Percentiles rank a stretch among this genome's conserved stretches.
Evolutionary conservation across 148 eudicot species (phyloP).

Genomic region (Cornus kousa): DNA sequence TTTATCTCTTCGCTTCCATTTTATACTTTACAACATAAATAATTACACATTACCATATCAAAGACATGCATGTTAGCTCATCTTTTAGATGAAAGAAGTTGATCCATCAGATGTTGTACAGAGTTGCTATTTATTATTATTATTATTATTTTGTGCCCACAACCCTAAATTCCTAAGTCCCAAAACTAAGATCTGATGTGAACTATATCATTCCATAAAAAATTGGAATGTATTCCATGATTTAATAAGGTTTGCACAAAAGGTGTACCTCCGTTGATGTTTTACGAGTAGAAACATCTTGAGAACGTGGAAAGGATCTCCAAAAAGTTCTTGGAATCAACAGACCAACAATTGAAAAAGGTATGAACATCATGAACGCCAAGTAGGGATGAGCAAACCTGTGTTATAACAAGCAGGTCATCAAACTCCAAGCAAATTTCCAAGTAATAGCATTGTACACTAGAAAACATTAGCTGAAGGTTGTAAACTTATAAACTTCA

Average conservation of each 20-base stretch:
- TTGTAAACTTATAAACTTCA: neutral
- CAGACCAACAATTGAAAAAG: constrained; percentile 81
- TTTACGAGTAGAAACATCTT: constrained; percentile 39
- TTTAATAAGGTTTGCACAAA: neutral
- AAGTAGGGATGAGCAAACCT: constrained; percentile 87
- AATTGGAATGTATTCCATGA: neutral
- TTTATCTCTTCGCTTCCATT: too few species aligned
- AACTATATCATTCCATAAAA: neutral
- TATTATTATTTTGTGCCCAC: neutral
- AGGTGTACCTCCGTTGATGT: constrained; percentile 54
- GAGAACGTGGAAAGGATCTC: constrained; percentile 49
- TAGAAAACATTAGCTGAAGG: neutral
- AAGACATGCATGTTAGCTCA: neutral
- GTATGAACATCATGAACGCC: constrained; percentile 91
- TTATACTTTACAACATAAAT: too few species aligned
- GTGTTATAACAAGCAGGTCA: constrained; percentile 18
- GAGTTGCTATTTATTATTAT: too few species aligned
- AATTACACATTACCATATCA: neutral
- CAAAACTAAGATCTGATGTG: neutral
- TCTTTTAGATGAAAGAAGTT: neutral
- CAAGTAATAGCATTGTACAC: neutral
- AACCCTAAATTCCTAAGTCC: neutral
- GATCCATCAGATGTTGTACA: neutral
- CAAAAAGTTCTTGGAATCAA: constrained; percentile 64
- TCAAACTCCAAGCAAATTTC: neutral